Conservation (phyloP, 805 yeast genomes). For the Clavispora asparagi region DNA sequence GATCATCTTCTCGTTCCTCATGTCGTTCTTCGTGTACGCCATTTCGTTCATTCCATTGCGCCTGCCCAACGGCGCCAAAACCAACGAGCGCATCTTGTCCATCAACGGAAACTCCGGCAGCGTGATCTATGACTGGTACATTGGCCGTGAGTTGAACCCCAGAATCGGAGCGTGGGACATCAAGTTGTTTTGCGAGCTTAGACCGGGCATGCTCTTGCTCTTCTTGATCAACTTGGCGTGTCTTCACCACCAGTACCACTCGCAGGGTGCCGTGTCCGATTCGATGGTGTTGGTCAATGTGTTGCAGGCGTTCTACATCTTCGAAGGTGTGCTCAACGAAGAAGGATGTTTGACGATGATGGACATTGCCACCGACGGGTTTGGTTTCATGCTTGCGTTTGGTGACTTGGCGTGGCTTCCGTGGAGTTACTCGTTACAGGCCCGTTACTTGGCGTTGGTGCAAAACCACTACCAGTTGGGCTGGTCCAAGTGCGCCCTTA, state of each 20-base stretch:
- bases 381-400: constrained; percentile 93
- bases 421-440: constrained; percentile 81
- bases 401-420: constrained; percentile 94
- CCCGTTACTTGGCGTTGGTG: constrained; percentile 66
- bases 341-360: constrained; percentile 90
- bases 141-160: constrained; percentile 95
- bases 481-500: constrained; percentile 25
- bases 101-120: constrained; percentile 82
- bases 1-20: constrained; percentile 54
- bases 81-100: constrained; percentile 70
- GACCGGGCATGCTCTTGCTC: constrained; percentile 94
- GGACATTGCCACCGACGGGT: constrained; percentile 94
- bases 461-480: constrained; percentile 55
- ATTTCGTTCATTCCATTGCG: constrained; percentile 60
- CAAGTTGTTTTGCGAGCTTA: constrained; percentile 85
- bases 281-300: constrained; percentile 65
- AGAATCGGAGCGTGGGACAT: constrained; percentile 81
- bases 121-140: constrained; percentile 84
- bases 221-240: constrained; percentile 70
- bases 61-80: constrained; percentile 45
- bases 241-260: constrained; percentile 72
- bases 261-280: constrained; percentile 56
- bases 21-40: constrained; percentile 63
- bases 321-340: constrained; percentile 91
- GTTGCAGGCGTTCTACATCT: constrained; percentile 74